Percentiles rank a stretch among this genome's conserved stretches.
These are phyloP conservation scores for Blastobotrys persicus DNA, from an alignment of 1,139 yeast species.

Conservation along the genomic window DNA sequence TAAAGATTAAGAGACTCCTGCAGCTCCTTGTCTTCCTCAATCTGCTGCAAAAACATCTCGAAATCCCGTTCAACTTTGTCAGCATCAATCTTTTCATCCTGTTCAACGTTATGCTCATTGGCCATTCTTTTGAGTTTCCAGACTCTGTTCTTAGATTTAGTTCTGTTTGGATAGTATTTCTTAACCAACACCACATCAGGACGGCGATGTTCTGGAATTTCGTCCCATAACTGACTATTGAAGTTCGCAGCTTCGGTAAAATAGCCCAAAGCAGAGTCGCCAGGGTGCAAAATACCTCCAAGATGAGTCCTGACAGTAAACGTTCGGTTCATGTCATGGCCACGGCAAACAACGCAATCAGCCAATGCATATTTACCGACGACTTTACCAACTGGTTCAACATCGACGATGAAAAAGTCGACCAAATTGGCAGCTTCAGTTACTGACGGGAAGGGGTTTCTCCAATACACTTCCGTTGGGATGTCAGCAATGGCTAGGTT, in stretches of 20 bases:
- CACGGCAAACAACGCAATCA: slow-evolving; percentile 84
- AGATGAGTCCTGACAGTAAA: slow-evolving; percentile 84
- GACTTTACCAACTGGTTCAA: slow-evolving; percentile 86
- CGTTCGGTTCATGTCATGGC: slow-evolving; percentile 76
- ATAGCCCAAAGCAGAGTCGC: slow-evolving; percentile 92
- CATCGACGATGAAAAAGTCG: slow-evolving; percentile 91
- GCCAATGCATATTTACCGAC: slow-evolving; percentile 83
- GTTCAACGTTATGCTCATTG: slow-evolving; percentile 83
- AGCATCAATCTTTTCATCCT: slow-evolving; percentile 65
- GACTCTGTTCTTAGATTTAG: slow-evolving; percentile 76
- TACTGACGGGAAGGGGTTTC: slow-evolving; percentile 76
- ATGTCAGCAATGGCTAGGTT: slow-evolving; percentile 82
- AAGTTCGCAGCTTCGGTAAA: slow-evolving; percentile 79
- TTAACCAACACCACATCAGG: slow-evolving; percentile 94
- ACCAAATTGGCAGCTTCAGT: slow-evolving; percentile 73
- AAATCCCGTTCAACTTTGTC: slow-evolving; percentile 94
- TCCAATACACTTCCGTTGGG: slow-evolving; percentile 76
- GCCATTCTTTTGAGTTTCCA: slow-evolving; percentile 99
- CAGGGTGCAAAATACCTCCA: slow-evolving; percentile 93
- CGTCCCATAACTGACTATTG: slow-evolving; percentile 82
- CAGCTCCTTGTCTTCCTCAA: slow-evolving; percentile 94
- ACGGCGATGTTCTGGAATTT: slow-evolving; percentile 43
- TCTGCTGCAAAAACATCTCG: slow-evolving; percentile 92
- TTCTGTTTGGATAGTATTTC: slow-evolving; percentile 82
- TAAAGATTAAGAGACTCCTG: slow-evolving; percentile 88